Evolutionary conservation across 2,329 filamentous ascomycete genomes (phyloP).

Genomic region (Raffaelea ambrosiae): DNA sequence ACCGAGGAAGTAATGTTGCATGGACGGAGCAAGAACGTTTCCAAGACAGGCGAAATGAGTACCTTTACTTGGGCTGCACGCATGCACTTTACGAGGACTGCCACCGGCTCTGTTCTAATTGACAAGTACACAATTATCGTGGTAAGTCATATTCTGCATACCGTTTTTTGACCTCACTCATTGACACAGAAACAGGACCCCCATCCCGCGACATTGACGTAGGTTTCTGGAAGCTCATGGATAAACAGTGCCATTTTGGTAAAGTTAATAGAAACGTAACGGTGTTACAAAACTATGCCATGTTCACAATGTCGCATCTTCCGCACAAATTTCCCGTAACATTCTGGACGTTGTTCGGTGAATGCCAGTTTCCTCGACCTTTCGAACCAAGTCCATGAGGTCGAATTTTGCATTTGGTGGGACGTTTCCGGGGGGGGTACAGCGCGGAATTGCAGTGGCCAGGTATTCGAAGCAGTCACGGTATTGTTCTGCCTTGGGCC

Average conservation of each 20-base stretch:
- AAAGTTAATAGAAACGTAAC: too few relatives aligned
- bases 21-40: slow-evolving; percentile 9
- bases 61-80: slow-evolving; percentile 12
- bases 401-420: background rate
- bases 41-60: slow-evolving; percentile 3
- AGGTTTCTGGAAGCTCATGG: too few relatives aligned
- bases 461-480: slow-evolving; percentile 26
- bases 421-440: slow-evolving; percentile 2
- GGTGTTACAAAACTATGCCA: too few relatives aligned
- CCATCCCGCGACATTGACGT: too few relatives aligned
- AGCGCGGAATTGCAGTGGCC: slow-evolving; percentile 7
- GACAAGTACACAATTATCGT: slow-evolving; percentile 11
- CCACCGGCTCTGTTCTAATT: slow-evolving; percentile 6
- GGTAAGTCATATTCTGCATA: too few relatives aligned
- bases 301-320: background rate
- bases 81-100: slow-evolving; percentile 7
- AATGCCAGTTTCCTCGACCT: slow-evolving; percentile 3
- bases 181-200: too few relatives aligned
- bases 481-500: slow-evolving; percentile 24
- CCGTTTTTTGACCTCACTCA: too few relatives aligned
- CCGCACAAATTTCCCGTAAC: slow-evolving; percentile 4
- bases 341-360: slow-evolving; percentile 3
- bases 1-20: slow-evolving; percentile 11
- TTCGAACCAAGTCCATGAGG: background rate
- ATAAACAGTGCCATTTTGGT: too few relatives aligned